Conservation (phyloP, 2,329 filamentous ascomycete genomes). For the Clonostachys chloroleuca region DNA sequence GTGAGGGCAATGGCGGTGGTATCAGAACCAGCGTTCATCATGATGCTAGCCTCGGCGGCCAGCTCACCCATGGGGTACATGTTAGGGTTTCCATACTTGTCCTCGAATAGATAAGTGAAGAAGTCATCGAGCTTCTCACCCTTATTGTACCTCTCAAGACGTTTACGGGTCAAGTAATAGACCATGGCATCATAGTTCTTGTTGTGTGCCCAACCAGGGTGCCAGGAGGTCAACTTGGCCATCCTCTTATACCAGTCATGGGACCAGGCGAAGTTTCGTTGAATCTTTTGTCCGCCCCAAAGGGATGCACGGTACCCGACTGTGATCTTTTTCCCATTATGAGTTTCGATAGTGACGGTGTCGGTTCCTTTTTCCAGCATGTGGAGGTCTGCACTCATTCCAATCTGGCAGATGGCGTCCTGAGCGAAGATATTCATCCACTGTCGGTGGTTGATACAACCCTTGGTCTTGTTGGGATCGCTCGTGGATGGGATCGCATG, state of each 20-base stretch:
- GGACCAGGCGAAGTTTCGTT: neutral
- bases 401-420: constrained; percentile 48
- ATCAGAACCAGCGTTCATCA: constrained; percentile 45
- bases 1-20: constrained; percentile 44
- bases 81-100: constrained; percentile 29
- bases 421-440: constrained; percentile 53
- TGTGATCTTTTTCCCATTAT: neutral
- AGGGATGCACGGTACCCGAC: neutral
- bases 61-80: constrained; percentile 53
- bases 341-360: neutral
- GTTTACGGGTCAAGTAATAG: neutral
- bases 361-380: constrained; percentile 1
- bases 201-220: neutral
- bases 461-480: constrained; percentile 13
- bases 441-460: constrained; percentile 32
- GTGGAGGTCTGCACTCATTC: neutral
- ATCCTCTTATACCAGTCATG: constrained; percentile 15
- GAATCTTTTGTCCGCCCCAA: neutral
- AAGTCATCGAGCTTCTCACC: constrained; percentile 56
- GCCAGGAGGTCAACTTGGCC: constrained; percentile 35
- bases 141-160: constrained; percentile 31
- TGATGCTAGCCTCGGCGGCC: constrained; percentile 48
- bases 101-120: constrained; percentile 50
- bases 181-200: neutral
- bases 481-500: neutral